phyloP scores from a whole-genome alignment of 192 early-diverging fungal species.

The Coemansia sp. region DNA sequence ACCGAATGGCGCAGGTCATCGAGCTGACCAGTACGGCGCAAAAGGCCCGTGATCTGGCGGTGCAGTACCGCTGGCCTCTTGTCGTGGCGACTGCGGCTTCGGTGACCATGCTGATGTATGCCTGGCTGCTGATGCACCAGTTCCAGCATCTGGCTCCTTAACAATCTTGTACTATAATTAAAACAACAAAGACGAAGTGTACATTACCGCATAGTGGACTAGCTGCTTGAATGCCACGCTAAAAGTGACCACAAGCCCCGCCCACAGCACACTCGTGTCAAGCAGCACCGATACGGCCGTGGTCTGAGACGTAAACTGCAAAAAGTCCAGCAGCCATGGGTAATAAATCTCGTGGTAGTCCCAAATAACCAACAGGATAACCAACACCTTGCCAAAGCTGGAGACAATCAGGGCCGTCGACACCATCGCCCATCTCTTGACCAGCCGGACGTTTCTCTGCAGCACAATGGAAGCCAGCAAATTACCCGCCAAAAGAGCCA shows the following conservation, averaged over 20 bases:
- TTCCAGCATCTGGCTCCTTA: slow-evolving; percentile 12
- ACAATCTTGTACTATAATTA: slow-evolving; percentile 1
- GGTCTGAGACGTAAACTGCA: slow-evolving; percentile 73
- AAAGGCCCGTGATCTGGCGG: slow-evolving; percentile 40
- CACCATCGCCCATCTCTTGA: slow-evolving; percentile 33
- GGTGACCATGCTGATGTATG: slow-evolving; percentile 45
- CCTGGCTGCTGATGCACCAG: slow-evolving; percentile 44
- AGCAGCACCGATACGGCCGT: slow-evolving; percentile 60
- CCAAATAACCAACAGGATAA: slow-evolving; percentile 90
- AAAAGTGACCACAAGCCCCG: slow-evolving; percentile 43
- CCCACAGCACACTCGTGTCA: slow-evolving; percentile 37
- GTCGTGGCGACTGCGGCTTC: slow-evolving; percentile 41
- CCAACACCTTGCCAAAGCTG: slow-evolving; percentile 81
- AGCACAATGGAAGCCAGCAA: slow-evolving; percentile 34
- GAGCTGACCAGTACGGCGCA: slow-evolving; percentile 40
- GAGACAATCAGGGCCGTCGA: slow-evolving; percentile 74
- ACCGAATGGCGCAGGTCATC: slow-evolving; percentile 41
- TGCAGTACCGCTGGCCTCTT: slow-evolving; percentile 40
- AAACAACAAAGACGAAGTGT: background rate
- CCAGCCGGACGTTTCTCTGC: slow-evolving; percentile 24
- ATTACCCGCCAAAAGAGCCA: slow-evolving; percentile 25
- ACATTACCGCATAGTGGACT: slow-evolving; percentile 2
- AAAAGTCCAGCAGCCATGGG: slow-evolving; percentile 73
- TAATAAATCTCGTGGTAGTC: slow-evolving; percentile 81
- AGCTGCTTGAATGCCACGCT: slow-evolving; percentile 43